Evolutionary conservation across 2,329 filamentous ascomycete genomes (phyloP).

Genomic region (Trichoderma guizhouense): DNA sequence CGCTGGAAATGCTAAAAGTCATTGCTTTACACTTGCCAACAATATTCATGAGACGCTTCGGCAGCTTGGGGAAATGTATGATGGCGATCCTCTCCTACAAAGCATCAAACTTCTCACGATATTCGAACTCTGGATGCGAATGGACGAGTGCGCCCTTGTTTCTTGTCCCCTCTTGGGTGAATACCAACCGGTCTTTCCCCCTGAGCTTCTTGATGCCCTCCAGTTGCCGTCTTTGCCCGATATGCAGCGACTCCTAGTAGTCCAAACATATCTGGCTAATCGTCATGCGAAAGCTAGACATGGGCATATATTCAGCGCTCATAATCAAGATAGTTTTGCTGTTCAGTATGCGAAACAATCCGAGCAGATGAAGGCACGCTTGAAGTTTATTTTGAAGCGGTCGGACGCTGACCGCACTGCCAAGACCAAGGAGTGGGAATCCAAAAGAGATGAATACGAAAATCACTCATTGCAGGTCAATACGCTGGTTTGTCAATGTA

Average conservation of each 20-base stretch:
- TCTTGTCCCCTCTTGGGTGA: conserved; percentile 46
- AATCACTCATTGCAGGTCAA: conserved; percentile 19
- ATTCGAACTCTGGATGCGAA: conserved; percentile 20
- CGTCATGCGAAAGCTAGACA: neutral
- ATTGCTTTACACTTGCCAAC: neutral
- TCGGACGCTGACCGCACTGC: neutral
- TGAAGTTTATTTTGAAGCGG: neutral
- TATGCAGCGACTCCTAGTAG: conserved; percentile 46
- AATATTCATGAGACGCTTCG: neutral
- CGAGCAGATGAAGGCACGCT: neutral
- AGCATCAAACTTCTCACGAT: conserved; percentile 19
- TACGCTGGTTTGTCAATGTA: conserved; percentile 21
- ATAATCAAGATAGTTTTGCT: neutral
- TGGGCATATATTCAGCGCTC: neutral
- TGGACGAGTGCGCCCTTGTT: conserved; percentile 18
- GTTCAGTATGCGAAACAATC: neutral
- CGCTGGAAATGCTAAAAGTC: neutral
- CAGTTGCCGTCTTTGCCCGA: conserved; percentile 46
- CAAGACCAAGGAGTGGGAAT: conserved; percentile 14
- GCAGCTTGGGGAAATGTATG: neutral
- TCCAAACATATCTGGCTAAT: conserved; percentile 21
- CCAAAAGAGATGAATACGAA: conserved; percentile 18
- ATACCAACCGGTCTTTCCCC: conserved; percentile 50
- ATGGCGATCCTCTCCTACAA: conserved; percentile 10
- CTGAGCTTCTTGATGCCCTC: conserved; percentile 52